Conservation (phyloP, 2,329 filamentous ascomycete species). For the Lachnum nothofagi region DNA sequence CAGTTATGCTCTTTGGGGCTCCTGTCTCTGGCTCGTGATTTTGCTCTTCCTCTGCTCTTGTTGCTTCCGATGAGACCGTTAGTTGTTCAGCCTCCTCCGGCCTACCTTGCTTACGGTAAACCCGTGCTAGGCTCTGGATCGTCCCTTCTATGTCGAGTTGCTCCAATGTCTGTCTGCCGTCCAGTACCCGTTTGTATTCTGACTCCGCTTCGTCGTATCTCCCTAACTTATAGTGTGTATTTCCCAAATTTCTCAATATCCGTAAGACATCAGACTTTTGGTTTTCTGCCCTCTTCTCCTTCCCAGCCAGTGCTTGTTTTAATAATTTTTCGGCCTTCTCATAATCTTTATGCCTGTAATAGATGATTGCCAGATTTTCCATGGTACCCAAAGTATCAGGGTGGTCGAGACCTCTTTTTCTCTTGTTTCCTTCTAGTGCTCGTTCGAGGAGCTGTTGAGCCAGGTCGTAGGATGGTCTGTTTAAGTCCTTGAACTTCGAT, state of each 20-base stretch:
- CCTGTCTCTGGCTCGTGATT: too few relatives aligned
- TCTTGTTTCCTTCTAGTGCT: slow-evolving; percentile 1
- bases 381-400: slow-evolving; percentile 9
- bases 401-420: slow-evolving; percentile 10
- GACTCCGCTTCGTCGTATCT: slow-evolving; percentile 17
- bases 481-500: too few relatives aligned
- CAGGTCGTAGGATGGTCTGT: too few relatives aligned
- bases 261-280: slow-evolving; percentile 13
- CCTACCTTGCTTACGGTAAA: too few relatives aligned
- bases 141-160: slow-evolving; percentile 11
- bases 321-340: slow-evolving; percentile 14
- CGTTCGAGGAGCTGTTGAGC: slow-evolving; percentile 1
- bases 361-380: not conserved
- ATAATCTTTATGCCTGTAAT: slow-evolving; percentile 5
- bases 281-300: slow-evolving; percentile 13
- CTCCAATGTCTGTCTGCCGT: slow-evolving; percentile 9
- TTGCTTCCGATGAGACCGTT: too few relatives aligned
- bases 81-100: too few relatives aligned
- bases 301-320: slow-evolving; percentile 8
- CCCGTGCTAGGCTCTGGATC: not conserved
- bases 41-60: too few relatives aligned
- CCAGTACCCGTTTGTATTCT: slow-evolving; percentile 8
- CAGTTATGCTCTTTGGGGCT: too few relatives aligned
- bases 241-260: slow-evolving; percentile 17
- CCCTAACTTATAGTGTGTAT: slow-evolving; percentile 2